Conservation (phyloP, 129 eudicot genomes). For the Glebionis coronaria region DNA sequence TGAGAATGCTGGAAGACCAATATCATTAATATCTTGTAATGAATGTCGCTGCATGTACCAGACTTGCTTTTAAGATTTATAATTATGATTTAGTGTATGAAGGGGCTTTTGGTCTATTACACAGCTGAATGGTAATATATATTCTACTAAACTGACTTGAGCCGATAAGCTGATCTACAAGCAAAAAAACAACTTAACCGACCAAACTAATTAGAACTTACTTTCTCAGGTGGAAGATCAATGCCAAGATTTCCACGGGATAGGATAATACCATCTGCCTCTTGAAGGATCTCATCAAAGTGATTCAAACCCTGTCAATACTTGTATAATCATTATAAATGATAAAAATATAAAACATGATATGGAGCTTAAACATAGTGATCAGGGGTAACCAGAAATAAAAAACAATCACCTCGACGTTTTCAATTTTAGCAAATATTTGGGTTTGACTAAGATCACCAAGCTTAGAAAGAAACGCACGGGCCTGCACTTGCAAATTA, state of each 20-base stretch:
- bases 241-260: constrained; percentile 99
- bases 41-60: background rate
- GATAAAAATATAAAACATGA: background rate
- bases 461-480: constrained; percentile 63
- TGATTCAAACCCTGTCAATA: constrained; percentile 75
- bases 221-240: constrained; percentile 99
- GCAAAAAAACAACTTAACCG: background rate
- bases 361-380: background rate
- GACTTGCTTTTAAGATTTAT: background rate
- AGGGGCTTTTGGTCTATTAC: background rate
- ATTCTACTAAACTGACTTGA: background rate
- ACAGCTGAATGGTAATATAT: too few relatives aligned
- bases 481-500: constrained; percentile 58
- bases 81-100: background rate
- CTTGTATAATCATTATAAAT: constrained; percentile 4
- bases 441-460: constrained; percentile 94
- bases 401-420: constrained; percentile 61
- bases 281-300: constrained; percentile 94
- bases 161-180: background rate
- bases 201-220: constrained; percentile 20
- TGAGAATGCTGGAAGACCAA: background rate
- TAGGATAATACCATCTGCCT: constrained; percentile 95
- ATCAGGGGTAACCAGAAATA: constrained; percentile 2
- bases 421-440: constrained; percentile 91
- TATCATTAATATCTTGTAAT: background rate